Percentiles rank a stretch among this genome's conserved stretches.
Conservation (phyloP, 2,329 filamentous ascomycete genomes). For the Colletotrichum euphorbiae region DNA sequence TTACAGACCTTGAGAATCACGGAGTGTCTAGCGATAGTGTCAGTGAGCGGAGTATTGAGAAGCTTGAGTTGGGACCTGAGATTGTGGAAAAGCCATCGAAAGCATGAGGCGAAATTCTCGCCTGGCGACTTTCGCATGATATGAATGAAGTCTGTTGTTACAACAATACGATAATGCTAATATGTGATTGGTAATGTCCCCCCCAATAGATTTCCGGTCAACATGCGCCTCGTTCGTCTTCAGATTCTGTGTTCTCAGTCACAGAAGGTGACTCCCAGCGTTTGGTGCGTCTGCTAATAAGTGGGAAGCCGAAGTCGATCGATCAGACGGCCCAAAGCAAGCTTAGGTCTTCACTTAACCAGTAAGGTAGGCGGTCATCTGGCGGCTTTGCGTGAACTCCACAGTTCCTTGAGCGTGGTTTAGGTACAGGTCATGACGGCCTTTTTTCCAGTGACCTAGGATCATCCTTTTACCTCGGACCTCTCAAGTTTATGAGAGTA, state of each 20-base stretch:
- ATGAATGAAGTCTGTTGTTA: background rate
- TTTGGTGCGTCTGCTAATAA: too few relatives aligned
- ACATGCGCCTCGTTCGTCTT: background rate
- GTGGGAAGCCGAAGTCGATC: too few relatives aligned
- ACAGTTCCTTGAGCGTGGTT: background rate
- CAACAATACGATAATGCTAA: slow-evolving; percentile 24
- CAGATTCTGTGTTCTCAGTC: background rate
- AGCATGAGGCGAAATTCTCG: background rate
- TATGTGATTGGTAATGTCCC: background rate
- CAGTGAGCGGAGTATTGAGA: slow-evolving; percentile 27
- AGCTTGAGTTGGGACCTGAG: background rate
- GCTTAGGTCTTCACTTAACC: background rate
- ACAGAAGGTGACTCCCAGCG: too few relatives aligned
- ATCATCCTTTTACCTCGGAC: background rate
- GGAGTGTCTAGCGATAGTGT: slow-evolving; percentile 16
- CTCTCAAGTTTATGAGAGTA: too few relatives aligned
- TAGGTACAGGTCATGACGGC: too few relatives aligned
- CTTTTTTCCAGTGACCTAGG: background rate
- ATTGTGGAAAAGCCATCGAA: slow-evolving; percentile 15
- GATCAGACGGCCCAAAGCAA: too few relatives aligned
- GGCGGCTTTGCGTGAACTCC: too few relatives aligned
- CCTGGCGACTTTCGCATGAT: background rate
- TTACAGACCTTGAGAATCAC: slow-evolving; percentile 31
- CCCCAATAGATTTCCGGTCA: background rate
- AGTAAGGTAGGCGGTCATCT: background rate